Percentiles rank a stretch among this genome's conserved stretches.
These are phyloP conservation scores for Hymenoscyphus fructigenus DNA, from an alignment of 2,329 filamentous ascomycete genomes.

Conservation along the genomic window DNA sequence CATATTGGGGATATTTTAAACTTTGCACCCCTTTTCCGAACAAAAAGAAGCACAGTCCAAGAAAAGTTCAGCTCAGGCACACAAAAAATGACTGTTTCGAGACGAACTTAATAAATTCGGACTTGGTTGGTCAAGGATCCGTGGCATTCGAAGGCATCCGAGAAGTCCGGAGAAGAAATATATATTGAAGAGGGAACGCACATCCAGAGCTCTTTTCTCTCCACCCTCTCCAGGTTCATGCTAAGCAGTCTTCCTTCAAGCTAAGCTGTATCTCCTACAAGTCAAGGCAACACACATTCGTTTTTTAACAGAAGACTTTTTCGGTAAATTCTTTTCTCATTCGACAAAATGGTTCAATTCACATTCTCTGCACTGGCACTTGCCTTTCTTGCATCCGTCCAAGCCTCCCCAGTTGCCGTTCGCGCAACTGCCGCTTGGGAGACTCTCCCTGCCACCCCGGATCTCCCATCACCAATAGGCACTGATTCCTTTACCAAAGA, in stretches of 20 bases:
- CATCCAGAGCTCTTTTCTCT: neutral
- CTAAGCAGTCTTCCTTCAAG: neutral
- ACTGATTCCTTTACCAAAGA: conserved; percentile 36
- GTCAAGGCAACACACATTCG: neutral
- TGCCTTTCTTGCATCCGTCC: neutral
- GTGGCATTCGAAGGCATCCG: neutral
- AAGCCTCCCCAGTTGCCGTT: neutral
- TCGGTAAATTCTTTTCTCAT: neutral
- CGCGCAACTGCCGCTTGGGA: neutral
- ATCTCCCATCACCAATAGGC: conserved; percentile 39
- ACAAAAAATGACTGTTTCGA: neutral
- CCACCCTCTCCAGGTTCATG: neutral
- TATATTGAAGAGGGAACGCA: neutral
- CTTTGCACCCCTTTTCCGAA: neutral
- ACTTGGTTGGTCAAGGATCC: neutral
- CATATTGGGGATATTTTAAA: neutral
- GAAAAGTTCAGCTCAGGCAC: neutral
- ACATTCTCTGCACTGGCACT: neutral
- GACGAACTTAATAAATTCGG: neutral
- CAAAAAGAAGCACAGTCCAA: neutral
- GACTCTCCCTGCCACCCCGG: conserved; percentile 42
- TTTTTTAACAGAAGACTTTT: neutral
- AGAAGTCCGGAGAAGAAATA: neutral
- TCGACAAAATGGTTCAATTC: conserved; percentile 5
- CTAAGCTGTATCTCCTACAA: neutral